Percentiles rank a stretch among this genome's conserved stretches.
Evolutionary conservation across 1,284 basidiomycete genomes (phyloP).

Genomic region (Flammula alnicola): DNA sequence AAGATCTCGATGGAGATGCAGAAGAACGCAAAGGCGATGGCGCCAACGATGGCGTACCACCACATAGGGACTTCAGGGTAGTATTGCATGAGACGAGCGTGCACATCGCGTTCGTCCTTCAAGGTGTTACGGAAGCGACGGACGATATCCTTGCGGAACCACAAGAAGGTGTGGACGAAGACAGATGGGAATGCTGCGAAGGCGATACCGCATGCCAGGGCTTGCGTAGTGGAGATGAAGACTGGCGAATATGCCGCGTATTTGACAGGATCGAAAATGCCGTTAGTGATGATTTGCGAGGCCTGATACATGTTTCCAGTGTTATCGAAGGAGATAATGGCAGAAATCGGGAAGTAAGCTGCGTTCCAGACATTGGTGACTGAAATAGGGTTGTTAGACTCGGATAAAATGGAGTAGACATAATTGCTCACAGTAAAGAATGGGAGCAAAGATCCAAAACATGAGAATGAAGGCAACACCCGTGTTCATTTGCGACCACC

Average conservation of each 20-base stretch:
- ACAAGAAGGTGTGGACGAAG: slow-evolving; percentile 80
- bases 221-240: slow-evolving; percentile 68
- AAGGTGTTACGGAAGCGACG: slow-evolving; percentile 68
- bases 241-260: slow-evolving; percentile 80
- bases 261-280: slow-evolving; percentile 63
- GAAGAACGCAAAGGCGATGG: slow-evolving; percentile 63
- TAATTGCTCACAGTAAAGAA: slow-evolving; percentile 77
- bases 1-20: slow-evolving; percentile 70
- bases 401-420: slow-evolving; percentile 1
- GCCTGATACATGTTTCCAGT: slow-evolving; percentile 72
- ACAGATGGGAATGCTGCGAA: slow-evolving; percentile 78
- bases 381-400: slow-evolving; percentile 30
- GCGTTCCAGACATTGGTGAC: slow-evolving; percentile 75
- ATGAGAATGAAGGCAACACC: slow-evolving; percentile 73
- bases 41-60: slow-evolving; percentile 74
- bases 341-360: slow-evolving; percentile 75
- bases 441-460: slow-evolving; percentile 86
- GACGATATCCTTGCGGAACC: slow-evolving; percentile 81
- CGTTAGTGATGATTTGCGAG: slow-evolving; percentile 61
- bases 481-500: slow-evolving; percentile 92
- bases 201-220: slow-evolving; percentile 72
- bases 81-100: slow-evolving; percentile 80
- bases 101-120: slow-evolving; percentile 80
- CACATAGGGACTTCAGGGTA: slow-evolving; percentile 82
- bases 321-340: slow-evolving; percentile 66